Evolutionary conservation across 2,329 filamentous ascomycete genomes (phyloP), one percentile per base, ranked within the genome.

Genomic region (Alternaria sp.): DNA sequence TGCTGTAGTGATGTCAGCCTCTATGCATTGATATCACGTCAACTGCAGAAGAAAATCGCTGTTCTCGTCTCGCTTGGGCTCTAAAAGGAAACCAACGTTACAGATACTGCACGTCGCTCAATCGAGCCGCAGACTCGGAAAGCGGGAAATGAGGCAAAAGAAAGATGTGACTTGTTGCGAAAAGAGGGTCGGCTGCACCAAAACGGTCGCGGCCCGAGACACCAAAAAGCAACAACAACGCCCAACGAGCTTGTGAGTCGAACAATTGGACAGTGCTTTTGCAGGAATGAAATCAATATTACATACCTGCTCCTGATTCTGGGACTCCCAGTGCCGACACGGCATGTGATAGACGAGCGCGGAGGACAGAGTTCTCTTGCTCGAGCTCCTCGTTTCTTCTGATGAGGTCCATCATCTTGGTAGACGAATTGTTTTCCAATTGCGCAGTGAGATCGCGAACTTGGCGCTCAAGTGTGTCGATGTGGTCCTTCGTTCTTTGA

Each of bases 401-500:
- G 62, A 85, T 77, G n/a, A 85, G 74, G 34, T 83, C 81, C 58
- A 85, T 80, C 58, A 85, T 80, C 69, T 83, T 84, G 59, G 80
- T 77, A 12, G 75, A 80, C 9, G 77, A 79, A 60, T 74, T 80
- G 57, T 74, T 75, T 45, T 87, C 83, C 32, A 81, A 78, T 54
- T 81, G 82, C 11, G 81, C 75, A 50, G 80, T 83, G 49, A 87
- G 78, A 46, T 87, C 85, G 44, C 81, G 81, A 48, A 87, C 82
- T 59, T 84, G 83, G 50, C 81, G 78, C 67, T 88, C 85, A n/a
- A 88, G 80, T 28, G 78, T 79, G 64, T 87, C 85, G 62, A 87
- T 87, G 71, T 86, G 85, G 65, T 86, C 85, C 65, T 86, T 87
- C 43, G 85, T 87, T 62, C 86, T 78, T 70, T 86, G 84, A 30